Base-by-base conservation (phyloP, 2,329 filamentous ascomycete genomes). In the Ophiostoma ips region DNA sequence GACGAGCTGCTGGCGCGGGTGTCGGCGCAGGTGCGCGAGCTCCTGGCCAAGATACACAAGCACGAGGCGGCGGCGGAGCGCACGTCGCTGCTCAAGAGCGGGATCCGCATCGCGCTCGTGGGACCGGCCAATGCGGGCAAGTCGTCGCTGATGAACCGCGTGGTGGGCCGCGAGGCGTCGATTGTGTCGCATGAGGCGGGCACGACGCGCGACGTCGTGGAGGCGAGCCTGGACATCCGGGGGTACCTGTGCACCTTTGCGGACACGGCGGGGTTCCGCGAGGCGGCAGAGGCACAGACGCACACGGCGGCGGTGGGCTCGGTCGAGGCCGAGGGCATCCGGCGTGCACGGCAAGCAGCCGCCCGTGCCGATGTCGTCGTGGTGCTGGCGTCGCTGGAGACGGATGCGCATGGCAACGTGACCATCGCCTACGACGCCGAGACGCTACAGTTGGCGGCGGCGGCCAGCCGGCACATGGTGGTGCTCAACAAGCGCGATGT, bases 81-180 rank as follows among this genome's bases (percentile, higher is more conserved):
- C 46, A 88, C 85, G 9, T 89, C 95, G 64, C 70, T 98, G 48
- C 69, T 96, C 34, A 75, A 88, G 10, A 85, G 79, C 58, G 92
- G 92, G 1, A 94, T 98, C 56, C 79, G 78, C 50, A 79, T 98
- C 52, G 86, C 90, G 2, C 71, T 98, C 3, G 70, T 98, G 1
- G 92, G 92, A 0, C 87, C 89, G 7, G 92, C 92, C 1, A 98
- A 98, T 60, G 88, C 83, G 0, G 92, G 92, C 13, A 98, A 98
- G 64, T 95, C 89, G 63, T 95, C 88, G 13, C 66, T 98, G 53
- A 78, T 98, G 66, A 98, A 98, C 62, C 71, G 81, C 19, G 76
- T 98, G 47, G 87, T 95, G 3, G 90, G 92, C 0, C 75, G 89
- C 48, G 90, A 96, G 63, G 92, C 92, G 2, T 94, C 89, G 3